Base-by-base conservation (phyloP, 352 stramenopile species). In the Pythium apleroticum region DNA sequence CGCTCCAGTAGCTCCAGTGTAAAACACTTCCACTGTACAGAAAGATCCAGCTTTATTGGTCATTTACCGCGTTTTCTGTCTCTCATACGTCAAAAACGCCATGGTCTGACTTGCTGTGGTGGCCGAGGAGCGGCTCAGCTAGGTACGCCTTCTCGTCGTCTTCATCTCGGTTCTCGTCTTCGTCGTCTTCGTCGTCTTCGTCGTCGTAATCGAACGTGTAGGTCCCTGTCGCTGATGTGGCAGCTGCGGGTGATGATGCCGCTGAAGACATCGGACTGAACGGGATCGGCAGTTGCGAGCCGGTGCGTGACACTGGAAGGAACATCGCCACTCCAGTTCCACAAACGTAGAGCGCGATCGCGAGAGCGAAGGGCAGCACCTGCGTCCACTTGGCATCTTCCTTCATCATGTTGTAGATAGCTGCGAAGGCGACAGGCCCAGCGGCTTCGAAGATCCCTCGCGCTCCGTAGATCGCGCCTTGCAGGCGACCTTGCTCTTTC, bases 401-500 rank as follows among this genome's bases (percentile, higher is more conserved):
- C 24, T 73, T 80, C 74, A 91, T 90, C 24, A 55, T 48, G 30
- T 68, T 73, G 60, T 91, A 93, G 49, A 93, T 60, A 19, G 60
- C 73, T 1, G 79, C 76, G 49, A 83, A 93, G 0, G 78, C 63
- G 0, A 93, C 57, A 0, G 85, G 83, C 2, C 79, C 85, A 0
- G 69, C 63, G 6, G 85, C 82, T 71, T 89, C 78, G 52, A 90
- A 89, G 43, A 91, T 70, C 3, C 78, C 84, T 3, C 85, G 76
- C n/a, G 75, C 81, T 33, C 75, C 80, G 52, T 91, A 90, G 53
- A 93, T 88, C 28, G 81, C 81, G 4, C 85, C 82, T 65, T 93
- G 85, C 0, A 93, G 68, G 6, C 80, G 81, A 10, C 85, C 85
- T 84, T 93, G 85, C 43, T 93, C 82, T 67, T 80, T 72, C 39